Evolutionary conservation across 768 basidiomycete species (phyloP).

Genomic region (Boletellus emodensis): DNA sequence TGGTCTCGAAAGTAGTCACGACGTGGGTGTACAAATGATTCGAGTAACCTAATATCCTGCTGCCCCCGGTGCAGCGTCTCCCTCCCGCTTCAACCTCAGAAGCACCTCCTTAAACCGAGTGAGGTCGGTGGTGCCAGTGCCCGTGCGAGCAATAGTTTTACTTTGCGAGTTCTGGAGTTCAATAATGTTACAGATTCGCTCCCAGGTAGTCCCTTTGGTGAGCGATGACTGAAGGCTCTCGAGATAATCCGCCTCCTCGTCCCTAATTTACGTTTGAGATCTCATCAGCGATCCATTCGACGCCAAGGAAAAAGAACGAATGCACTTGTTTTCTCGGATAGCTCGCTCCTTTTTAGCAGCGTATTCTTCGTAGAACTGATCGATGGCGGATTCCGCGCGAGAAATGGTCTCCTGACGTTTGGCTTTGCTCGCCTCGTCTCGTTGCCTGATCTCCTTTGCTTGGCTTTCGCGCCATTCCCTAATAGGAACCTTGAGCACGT

Average conservation of each 20-base stretch:
- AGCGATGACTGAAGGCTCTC: constrained; percentile 69
- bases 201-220: constrained; percentile 91
- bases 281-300: neutral
- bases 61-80: constrained; percentile 87
- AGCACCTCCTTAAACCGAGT: constrained; percentile 90
- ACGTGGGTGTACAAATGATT: constrained; percentile 5
- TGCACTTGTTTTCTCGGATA: constrained; percentile 92
- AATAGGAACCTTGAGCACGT: neutral
- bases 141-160: constrained; percentile 88
- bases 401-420: constrained; percentile 79
- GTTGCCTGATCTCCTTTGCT: constrained; percentile 71
- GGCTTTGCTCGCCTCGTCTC: constrained; percentile 76
- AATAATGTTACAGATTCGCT: constrained; percentile 80
- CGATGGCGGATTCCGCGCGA: constrained; percentile 82
- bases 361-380: constrained; percentile 89
- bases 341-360: constrained; percentile 83
- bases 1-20: constrained; percentile 1
- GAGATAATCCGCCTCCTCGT: constrained; percentile 81
- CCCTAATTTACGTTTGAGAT: constrained; percentile 44
- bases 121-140: constrained; percentile 85
- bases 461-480: constrained; percentile 90
- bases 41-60: constrained; percentile 67
- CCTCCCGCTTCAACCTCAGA: constrained; percentile 84
- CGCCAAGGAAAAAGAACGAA: neutral
- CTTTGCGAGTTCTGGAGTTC: constrained; percentile 96